Evolutionary conservation across 1,139 yeast species (phyloP), one percentile per base, ranked within the genome.

Genomic region (Nakaseomyces nivariensis): DNA sequence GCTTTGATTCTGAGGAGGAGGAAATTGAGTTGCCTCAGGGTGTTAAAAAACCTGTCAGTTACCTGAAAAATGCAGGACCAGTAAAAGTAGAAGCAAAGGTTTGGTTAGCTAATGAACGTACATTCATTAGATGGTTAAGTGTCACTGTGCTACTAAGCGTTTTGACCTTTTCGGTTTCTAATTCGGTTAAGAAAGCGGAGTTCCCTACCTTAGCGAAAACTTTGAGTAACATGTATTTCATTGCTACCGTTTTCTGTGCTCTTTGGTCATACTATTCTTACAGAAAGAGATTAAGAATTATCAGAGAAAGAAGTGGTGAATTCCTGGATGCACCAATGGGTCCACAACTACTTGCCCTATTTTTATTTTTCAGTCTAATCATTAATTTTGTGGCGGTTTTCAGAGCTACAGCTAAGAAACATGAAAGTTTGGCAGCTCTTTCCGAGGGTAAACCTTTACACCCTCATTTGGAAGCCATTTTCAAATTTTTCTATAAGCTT

Each of bases 41-140:
- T 26, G 97, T 92, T 17, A 73, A 75, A 47, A 85, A 83, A 63
- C 98, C 98, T 48, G 80, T 77, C 10, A 72, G 75, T 47, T 79
- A 85, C 70, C 75, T 92, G 61, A 86, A 90, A 64, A 89, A 89
- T 65, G 82, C 92, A 37, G 96, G 97, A 5, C 94, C 96, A 2
- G 78, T 89, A 52, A 89, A 85, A 67, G 89, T 92, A 51, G 98
- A 92, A 72, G 95, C 97, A 34, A 92, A 92, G 67, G 98, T 92
- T 37, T 92, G 98, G 97, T 74, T 92, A 55, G 98, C 98, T 34
- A 92, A 92, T 64, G 98, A 92, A 71, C 85, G 98, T 69, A 92
- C 98, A 2, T 90, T 90, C 70, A 85, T 87, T 73, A 80, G 95
- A 68, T 92, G 98, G 98, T 75, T 92, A 56, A 92, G 85, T 61